Evolutionary conservation across 2,329 filamentous ascomycete species (phyloP), one percentile per base, ranked within the genome.

Genomic region (Trichoderma koningiopsis): DNA sequence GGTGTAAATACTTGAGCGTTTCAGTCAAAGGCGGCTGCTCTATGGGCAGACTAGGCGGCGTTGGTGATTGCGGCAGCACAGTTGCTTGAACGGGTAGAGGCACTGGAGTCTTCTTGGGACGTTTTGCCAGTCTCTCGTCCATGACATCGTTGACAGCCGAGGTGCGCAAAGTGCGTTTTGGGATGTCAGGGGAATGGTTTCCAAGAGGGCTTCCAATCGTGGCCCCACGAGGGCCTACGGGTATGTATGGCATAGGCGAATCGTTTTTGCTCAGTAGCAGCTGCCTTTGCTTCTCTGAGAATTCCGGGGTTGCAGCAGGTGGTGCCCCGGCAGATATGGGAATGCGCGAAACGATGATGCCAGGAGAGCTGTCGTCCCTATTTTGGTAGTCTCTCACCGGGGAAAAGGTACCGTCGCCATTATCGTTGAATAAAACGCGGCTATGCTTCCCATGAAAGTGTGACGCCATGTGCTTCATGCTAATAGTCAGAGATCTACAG

Each of bases 341-440:
- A 2, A 73, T 71, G n/a, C 68, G 73, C 2, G 77, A 78, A 1
- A 79, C 60, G 11, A 80, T 67, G 4, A 80, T 74, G 7, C 70
- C 76, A 10, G 78, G 76, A 1, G 75, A 74, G 7, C 68, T 47
- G 16, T 72, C 72, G n/a, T 73, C 77, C 27, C 68, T 71, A 27
- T 60, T 66, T 16, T 16, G 5, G 63, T 79, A 79, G 11, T 4
- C 68, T 11, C 73, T 73, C 3, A 80, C 52, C 11, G 76, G 70
- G 19, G 78, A 75, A 11, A 83, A 62, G 0, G 81, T 83, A 3
- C 81, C 81, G 11, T 83, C 81, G 3, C 73, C 72, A 33, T 83
- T 83, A 64, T 83, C 81, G 33, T 83, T 82, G 57, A 81, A 75
- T 14, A 56, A 31, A 11, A 19, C 10, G 35, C 57, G 35, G 57